phyloP scores from a whole-genome alignment of 345 rosid species.

The Camelina laxa region DNA sequence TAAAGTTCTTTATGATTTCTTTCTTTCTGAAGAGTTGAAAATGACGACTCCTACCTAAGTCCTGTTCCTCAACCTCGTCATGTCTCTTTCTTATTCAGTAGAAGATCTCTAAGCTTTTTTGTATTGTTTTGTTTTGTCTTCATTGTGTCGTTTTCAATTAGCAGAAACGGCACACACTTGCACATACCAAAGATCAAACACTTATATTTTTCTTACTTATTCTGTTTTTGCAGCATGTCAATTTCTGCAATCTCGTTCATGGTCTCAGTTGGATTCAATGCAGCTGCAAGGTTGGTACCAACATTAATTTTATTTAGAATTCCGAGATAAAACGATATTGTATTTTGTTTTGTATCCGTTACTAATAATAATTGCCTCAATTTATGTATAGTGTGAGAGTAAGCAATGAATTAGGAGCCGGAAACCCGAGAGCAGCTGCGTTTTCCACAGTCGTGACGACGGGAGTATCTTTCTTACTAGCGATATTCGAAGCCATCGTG shows the following conservation, averaged over 20 bases:
- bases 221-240: constrained; percentile 57
- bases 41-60: constrained; percentile 1
- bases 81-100: constrained; percentile 7
- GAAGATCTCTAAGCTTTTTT: background rate
- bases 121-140: background rate
- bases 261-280: constrained; percentile 79
- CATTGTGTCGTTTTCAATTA: background rate
- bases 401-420: constrained; percentile 78
- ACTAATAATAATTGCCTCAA: background rate
- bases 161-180: constrained; percentile 19
- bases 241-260: constrained; percentile 61
- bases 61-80: background rate
- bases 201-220: background rate
- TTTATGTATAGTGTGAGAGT: constrained; percentile 59
- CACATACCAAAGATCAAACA: background rate
- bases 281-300: constrained; percentile 67
- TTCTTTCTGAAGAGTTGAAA: background rate
- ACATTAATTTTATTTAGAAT: background rate
- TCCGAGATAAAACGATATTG: too few relatives aligned
- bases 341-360: background rate
- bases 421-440: constrained; percentile 69
- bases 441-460: constrained; percentile 55
- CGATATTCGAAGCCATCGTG: constrained; percentile 51
- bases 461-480: constrained; percentile 48
- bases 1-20: background rate